Base-by-base conservation (phyloP, 1,139 yeast species). In the Kodamaea plutei region DNA sequence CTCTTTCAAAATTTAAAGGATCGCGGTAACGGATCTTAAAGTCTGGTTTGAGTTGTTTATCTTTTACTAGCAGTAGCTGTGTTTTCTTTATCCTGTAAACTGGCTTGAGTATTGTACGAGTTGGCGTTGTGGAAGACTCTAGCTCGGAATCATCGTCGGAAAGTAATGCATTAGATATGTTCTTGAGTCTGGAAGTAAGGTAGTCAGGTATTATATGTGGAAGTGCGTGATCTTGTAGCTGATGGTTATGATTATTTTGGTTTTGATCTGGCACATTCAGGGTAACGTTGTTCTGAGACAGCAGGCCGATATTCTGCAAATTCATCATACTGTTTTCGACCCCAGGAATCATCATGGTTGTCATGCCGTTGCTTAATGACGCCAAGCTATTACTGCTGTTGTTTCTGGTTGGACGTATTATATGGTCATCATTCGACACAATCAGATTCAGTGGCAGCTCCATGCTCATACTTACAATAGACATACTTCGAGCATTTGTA, bases 381-480 rank as follows among this genome's bases (percentile, higher is more conserved):
- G 44, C 52, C 24, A 64, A 45, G 37, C 67, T 60, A 15, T 57
- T 45, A 25, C 47, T 44, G 36, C 67, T 58, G 37, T 61, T 61
- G 36, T 59, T 63, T 25, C 69, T 42, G 1, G 64, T 54, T 10
- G 55, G 52, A 13, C 54, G 50, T 22, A 47, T 38, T 30, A 47
- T 39, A 31, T 45, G 45, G 30, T 66, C 72, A 34, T 66, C 73
- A 2, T 60, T 48, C 8, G 69, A 61, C 4, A 64, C 64, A 9
- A 67, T 65, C 26, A 69, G 64, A 40, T 66, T 66, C 28, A 72
- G 48, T 2, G 72, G 71, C 40, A 64, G 56, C 29, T 60, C 71
- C 23, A 64, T 43, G 40, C 67, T 58, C 23, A 64, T 43, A 40
- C 67, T 59, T 10, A 59, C 62, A 10, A 64, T 58, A 7, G 69